Conservation (phyloP, 495 filamentous ascomycete genomes). For the Lasiosphaeria hispida region DNA sequence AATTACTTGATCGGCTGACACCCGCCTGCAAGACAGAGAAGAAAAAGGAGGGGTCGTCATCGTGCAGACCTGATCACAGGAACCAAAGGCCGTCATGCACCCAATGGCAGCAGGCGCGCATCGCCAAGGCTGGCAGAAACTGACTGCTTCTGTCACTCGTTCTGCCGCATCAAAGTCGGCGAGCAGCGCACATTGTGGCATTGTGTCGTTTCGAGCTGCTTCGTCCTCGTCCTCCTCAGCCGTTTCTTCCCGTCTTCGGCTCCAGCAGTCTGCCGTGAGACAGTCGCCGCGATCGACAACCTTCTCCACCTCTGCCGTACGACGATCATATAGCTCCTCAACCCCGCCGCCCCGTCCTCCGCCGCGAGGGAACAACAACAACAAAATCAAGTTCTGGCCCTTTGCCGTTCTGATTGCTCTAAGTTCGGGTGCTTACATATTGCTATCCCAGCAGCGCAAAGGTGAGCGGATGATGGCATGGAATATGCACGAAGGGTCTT, state of each 20-base stretch:
- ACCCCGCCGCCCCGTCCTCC: conserved; percentile 21
- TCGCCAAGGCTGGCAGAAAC: conserved; percentile 34
- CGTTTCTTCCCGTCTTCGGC: not conserved
- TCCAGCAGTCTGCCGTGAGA: not conserved
- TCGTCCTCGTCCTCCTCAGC: not conserved
- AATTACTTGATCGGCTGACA: not conserved
- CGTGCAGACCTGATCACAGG: conserved; percentile 21
- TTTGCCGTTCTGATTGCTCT: conserved; percentile 47
- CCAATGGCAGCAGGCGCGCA: conserved; percentile 28
- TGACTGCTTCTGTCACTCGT: conserved; percentile 10
- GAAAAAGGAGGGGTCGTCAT: conserved; percentile 18
- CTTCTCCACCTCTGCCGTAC: not conserved
- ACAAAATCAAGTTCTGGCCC: conserved; percentile 48
- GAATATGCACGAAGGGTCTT: no score
- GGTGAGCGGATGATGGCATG: conserved; percentile 1
- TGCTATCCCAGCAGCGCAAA: conserved; percentile 38
- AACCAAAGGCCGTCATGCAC: conserved; percentile 11
- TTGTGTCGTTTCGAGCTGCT: conserved; percentile 4
- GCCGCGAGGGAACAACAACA: conserved; percentile 28
- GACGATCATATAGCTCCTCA: conserved; percentile 32
- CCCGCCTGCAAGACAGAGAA: not conserved
- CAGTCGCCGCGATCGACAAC: not conserved
- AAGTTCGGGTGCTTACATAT: conserved; percentile 46
- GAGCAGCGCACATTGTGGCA: not conserved
- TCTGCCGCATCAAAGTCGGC: not conserved